These are phyloP conservation scores for Blastomyces silverae DNA, from an alignment of 2,329 filamentous ascomycete species.

Conservation along the genomic window DNA sequence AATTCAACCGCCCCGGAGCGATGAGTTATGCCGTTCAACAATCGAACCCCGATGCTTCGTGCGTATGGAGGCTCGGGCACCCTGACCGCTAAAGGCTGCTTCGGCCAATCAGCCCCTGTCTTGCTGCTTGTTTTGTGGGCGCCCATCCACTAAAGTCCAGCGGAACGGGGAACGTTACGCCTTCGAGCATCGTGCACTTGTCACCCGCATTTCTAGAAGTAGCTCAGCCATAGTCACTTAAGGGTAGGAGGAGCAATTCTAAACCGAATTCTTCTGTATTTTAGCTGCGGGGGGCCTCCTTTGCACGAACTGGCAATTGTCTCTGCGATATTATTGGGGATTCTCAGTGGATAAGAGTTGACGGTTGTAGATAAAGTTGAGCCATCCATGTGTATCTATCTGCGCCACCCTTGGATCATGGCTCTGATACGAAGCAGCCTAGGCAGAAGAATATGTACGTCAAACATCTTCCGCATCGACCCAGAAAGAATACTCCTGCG, in stretches of 20 bases:
- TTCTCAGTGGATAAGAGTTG: not conserved
- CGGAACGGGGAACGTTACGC: not conserved
- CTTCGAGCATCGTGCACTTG: not conserved
- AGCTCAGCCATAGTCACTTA: not conserved
- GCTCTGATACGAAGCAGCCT: not conserved
- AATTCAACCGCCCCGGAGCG: not conserved
- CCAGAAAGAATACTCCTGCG: not conserved
- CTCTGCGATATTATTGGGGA: not conserved
- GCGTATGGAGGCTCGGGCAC: not conserved
- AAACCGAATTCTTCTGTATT: not conserved
- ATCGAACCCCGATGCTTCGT: not conserved
- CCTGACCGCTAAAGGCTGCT: not conserved
- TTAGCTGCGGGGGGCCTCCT: not conserved
- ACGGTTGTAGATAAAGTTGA: not conserved
- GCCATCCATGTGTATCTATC: not conserved
- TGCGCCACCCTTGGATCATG: not conserved
- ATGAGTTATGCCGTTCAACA: not conserved
- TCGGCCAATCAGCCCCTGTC: not conserved
- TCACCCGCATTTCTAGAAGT: not conserved
- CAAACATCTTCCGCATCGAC: too few species aligned
- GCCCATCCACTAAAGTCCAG: not conserved
- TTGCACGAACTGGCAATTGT: not conserved
- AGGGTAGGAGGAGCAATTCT: not conserved
- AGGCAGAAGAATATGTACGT: too few species aligned
- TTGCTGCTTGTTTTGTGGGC: not conserved